A percentile compares a stretch with the other conserved stretches of the same genome.
Evolutionary conservation across 2,329 filamentous ascomycete species (phyloP).

Genomic region (Colletotrichum musicola): DNA sequence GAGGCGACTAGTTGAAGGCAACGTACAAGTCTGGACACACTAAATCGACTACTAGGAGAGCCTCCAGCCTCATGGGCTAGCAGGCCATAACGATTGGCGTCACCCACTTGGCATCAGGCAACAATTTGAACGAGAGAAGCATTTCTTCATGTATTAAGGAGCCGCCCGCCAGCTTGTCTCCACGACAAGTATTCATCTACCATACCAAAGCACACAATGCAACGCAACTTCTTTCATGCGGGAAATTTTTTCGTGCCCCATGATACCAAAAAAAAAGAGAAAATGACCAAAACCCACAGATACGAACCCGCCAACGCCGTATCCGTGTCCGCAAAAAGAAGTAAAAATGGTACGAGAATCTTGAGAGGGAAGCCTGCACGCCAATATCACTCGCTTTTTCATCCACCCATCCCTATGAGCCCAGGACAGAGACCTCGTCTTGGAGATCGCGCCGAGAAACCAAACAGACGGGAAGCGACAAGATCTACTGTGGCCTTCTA

Average conservation of each 20-base stretch:
- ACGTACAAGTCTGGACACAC: too few species aligned
- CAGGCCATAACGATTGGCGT: not conserved
- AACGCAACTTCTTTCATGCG: slow-evolving; percentile 31
- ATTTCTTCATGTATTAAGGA: slow-evolving; percentile 41
- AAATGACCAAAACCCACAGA: slow-evolving; percentile 19
- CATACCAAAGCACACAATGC: slow-evolving; percentile 20
- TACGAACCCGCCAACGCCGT: slow-evolving; percentile 31
- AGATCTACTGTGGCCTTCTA: slow-evolving; percentile 37
- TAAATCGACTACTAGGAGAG: not conserved
- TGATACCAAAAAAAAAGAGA: slow-evolving; percentile 20
- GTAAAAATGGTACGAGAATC: not conserved
- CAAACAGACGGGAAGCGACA: slow-evolving; percentile 35
- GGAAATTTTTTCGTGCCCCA: slow-evolving; percentile 37
- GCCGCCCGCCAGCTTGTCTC: slow-evolving; percentile 31
- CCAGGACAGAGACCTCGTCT: slow-evolving; percentile 27
- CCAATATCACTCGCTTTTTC: slow-evolving; percentile 36
- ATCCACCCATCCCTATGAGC: slow-evolving; percentile 33
- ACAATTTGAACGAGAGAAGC: slow-evolving; percentile 16
- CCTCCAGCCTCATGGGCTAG: not conserved
- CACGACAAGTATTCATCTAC: slow-evolving; percentile 36
- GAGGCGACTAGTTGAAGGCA: too few species aligned
- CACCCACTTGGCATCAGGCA: not conserved
- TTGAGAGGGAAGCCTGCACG: slow-evolving; percentile 16
- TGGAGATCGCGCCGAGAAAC: slow-evolving; percentile 31
- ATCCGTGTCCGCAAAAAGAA: not conserved